Base-by-base conservation (phyloP, 352 stramenopile genomes). In the Globisporangium nunn region DNA sequence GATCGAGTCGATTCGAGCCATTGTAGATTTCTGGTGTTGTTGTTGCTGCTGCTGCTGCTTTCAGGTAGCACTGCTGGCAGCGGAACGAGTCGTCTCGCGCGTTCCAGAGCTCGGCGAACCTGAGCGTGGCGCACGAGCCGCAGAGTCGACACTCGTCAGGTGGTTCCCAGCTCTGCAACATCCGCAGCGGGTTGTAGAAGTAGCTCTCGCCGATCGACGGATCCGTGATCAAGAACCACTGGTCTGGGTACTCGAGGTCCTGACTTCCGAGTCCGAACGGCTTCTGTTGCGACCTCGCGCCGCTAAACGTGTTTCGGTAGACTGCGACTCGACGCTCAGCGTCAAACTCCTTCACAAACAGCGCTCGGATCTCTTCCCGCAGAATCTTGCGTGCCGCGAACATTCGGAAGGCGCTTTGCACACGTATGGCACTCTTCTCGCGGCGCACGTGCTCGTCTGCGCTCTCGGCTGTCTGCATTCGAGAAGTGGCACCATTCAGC, bases 331-430 rank as follows among this genome's bases (percentile, higher is more conserved):
- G 63, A 11, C 58, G 73, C 12, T 63, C 46, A 8, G 58, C 50
- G 41, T 88, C 66, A 43, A 86, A 88, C 23, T 87, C 72, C 49
- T 88, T 90, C 11, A 81, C 63, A 52, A 85, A 83, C 31, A 71
- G 54, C 31, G 64, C 52, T 15, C 66, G 58, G 44, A 90, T 74
- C 56, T 85, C 70, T 11, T 64, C 50, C 8, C 76, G 71, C 12
- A 92, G 66, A 3, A 71, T 52, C 55, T 77, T 75, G 8, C 74
- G 64, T 3, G 79, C 79, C 3, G 70, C 56, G 50, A 78, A 88
- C 67, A 80, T 72, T 4, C 78, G 78, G 35, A 77, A 86, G 3
- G 64, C 78, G 39, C 75, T 75, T 55, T 90, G 78, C 41, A 92
- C 67, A 3, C 54, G 29, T 10, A 87, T 23, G 2, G 69, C 68